Evolutionary conservation across 495 filamentous ascomycete genomes (phyloP).

Genomic region (Penicillium soppii): DNA sequence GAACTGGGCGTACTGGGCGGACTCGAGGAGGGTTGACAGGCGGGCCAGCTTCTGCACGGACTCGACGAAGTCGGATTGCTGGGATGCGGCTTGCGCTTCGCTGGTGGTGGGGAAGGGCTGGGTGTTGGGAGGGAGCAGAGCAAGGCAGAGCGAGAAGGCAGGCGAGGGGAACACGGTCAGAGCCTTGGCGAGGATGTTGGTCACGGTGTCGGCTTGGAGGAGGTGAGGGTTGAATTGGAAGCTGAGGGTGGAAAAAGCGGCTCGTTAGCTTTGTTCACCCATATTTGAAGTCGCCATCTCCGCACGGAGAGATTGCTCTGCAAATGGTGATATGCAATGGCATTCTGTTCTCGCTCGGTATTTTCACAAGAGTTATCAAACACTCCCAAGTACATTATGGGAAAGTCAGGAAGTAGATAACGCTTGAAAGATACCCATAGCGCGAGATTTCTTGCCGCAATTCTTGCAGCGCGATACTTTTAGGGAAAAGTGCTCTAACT

Average conservation of each 20-base stretch:
- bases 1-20: slow-evolving; percentile 84
- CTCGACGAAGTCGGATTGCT: slow-evolving; percentile 65
- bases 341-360: slow-evolving; percentile 27
- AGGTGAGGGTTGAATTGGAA: slow-evolving; percentile 99
- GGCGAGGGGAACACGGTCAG: slow-evolving; percentile 96
- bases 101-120: slow-evolving; percentile 56
- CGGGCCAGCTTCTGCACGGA: slow-evolving; percentile 83
- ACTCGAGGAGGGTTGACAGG: slow-evolving; percentile 82
- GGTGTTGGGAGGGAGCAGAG: slow-evolving; percentile 81
- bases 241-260: slow-evolving; percentile 43
- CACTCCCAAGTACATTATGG: slow-evolving; percentile 24
- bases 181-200: slow-evolving; percentile 97
- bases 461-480: background rate
- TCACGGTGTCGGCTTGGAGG: slow-evolving; percentile 90
- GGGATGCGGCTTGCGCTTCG: slow-evolving; percentile 63
- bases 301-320: background rate
- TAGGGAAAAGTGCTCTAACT: slow-evolving; percentile 44
- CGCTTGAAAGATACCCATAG: slow-evolving; percentile 47
- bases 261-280: slow-evolving; percentile 4
- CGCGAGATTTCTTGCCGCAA: background rate
- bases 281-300: background rate
- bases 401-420: slow-evolving; percentile 97
- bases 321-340: background rate
- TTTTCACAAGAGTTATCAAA: slow-evolving; percentile 33
- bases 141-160: slow-evolving; percentile 89